Conservation (phyloP, 2,329 filamentous ascomycete species). For the Paraphaeosphaeria sporulosa region DNA sequence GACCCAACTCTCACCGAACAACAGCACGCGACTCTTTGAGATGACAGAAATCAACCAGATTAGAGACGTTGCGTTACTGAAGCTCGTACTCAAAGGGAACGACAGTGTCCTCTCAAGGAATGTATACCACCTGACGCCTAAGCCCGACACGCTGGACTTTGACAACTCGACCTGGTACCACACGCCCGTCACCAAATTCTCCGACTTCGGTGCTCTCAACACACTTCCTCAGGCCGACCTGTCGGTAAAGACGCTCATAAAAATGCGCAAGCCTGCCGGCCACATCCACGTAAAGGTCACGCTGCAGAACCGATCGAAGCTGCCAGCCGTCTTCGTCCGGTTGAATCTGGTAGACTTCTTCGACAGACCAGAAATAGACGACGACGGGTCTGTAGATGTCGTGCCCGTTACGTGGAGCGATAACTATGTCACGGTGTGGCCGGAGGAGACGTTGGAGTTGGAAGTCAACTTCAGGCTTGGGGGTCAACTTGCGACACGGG, state of each 20-base stretch:
- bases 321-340: conserved; percentile 66
- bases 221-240: conserved; percentile 23
- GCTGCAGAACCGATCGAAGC: conserved; percentile 60
- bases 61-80: conserved; percentile 59
- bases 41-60: conserved; percentile 44
- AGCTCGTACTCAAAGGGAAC: conserved; percentile 56
- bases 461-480: conserved; percentile 15
- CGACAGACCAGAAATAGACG: not conserved
- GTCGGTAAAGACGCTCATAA: not conserved
- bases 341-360: conserved; percentile 57
- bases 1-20: conserved; percentile 55
- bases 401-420: conserved; percentile 66
- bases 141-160: conserved; percentile 63
- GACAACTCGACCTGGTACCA: conserved; percentile 64
- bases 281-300: conserved; percentile 48
- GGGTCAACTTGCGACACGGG: not conserved
- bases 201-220: conserved; percentile 58
- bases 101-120: conserved; percentile 59
- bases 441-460: conserved; percentile 58
- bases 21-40: conserved; percentile 26
- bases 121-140: conserved; percentile 65
- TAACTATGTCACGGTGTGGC: conserved; percentile 70
- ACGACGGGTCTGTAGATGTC: conserved; percentile 53
- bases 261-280: not conserved
- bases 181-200: conserved; percentile 63